Base-by-base conservation (phyloP, 768 basidiomycete species). In the Trametes gibbosa region DNA sequence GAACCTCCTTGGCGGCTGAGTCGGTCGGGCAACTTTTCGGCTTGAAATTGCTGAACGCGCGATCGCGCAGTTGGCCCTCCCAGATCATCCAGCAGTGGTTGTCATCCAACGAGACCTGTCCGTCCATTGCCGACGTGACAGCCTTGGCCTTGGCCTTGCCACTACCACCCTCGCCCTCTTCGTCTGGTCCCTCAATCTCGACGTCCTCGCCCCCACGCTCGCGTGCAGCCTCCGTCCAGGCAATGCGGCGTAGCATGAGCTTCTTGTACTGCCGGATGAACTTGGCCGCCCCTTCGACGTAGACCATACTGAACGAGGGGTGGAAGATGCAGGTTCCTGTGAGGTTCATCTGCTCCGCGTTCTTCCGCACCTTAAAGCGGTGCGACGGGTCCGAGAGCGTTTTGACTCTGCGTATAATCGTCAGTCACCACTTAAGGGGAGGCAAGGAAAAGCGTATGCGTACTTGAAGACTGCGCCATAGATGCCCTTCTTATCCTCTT, bases 331-430 rank as follows among this genome's bases (percentile, higher is more conserved):
- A 94, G 35, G 95, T 76, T 10, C 97, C 97, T 0, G 92, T 87
- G 14, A 98, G 79, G 60, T 84, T 86, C 70, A 89, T 80, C 70
- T 97, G 94, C 68, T 96, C 91, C 0, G 97, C 97, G 67, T 98
- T 98, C 79, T 92, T 95, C 58, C 91, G 86, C 52, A 98, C 91
- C 77, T 98, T 99, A 81, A 93, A 98, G 60, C 91, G 87, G 66
- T 99, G 97, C 12, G 91, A 81, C 1, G 90, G 93, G 70, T 98
- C 95, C n/a, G 86, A 81, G 46, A 99, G 84, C 55, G 83, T 88
- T 70, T 89, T 89, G 65, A 99, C 80, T 76, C 94, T 93, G 69
- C 6, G 40, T 50, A 52, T n/a, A 50, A 25, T 3, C 43, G 59
- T 47, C 29, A 35, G 19, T 19, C 29, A 61, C 13, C 21, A 42